Base-by-base conservation (phyloP, 176 grass and related monocot genomes). In the Sorghum bicolor region DNA sequence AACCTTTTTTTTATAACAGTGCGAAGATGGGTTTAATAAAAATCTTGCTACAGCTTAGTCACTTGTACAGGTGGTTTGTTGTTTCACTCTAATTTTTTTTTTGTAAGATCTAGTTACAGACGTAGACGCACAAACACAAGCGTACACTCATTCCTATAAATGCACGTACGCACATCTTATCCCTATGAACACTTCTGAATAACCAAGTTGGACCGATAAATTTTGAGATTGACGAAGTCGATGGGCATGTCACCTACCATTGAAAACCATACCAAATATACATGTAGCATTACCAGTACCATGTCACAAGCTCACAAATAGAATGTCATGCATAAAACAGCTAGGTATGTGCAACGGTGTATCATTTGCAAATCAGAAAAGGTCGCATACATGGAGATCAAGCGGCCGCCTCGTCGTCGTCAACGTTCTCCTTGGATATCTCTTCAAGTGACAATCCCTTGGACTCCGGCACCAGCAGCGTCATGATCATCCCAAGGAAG, bases 401-500 rank as follows among this genome's bases (percentile, higher is more conserved):
- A 50, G 47, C 47, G 16, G 16, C 20, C 5, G 2, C 43, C 22
- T 93, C 87, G 4, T 78, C 81, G 29, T 85, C 78, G 16, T 64
- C 78, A 8, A 78, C 48, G 5, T 12, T 57, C 85, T 93, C 88
- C 43, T 76, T 28, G 73, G 91, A 87, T 43, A 93, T 71, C 57
- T 93, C 91, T 68, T 90, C 91, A 0, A 93, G 85, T 2, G 88
- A 93, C 85, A 83, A 28, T 3, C 91, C 88, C 67, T 90, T 94
- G 3, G 88, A 77, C 77, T 90, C 88, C 2, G 88, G 91, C 55
- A 93, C 85, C 0, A 90, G 69, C 13, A 93, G 76, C 26, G 87
- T 85, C 64, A 90, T 75, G n/a, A 90, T 4, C 2, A 77, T 62
- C 1, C 91, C 91, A 0, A 85, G 48, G 14, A 93, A 66, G 85